These are phyloP conservation scores for Antrodiella citrinella DNA, from an alignment of 768 basidiomycete genomes.

Conservation along the genomic window DNA sequence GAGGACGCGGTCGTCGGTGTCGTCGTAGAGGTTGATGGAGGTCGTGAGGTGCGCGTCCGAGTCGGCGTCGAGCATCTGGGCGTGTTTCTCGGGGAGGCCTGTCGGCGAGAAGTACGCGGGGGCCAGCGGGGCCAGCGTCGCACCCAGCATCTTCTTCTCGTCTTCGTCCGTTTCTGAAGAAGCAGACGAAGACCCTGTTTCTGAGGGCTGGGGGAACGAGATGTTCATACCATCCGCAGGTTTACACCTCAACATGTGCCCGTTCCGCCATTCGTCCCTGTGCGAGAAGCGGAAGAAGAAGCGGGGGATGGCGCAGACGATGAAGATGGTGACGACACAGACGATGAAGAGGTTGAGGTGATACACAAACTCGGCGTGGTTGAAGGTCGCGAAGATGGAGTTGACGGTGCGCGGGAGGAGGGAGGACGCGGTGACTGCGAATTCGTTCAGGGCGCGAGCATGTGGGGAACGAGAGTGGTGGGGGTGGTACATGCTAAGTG, in stretches of 20 bases:
- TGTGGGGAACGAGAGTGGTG: background rate
- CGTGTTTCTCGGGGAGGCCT: background rate
- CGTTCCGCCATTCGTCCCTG: slow-evolving; percentile 10
- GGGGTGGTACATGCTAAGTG: background rate
- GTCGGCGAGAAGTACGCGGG: background rate
- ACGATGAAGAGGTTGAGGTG: slow-evolving; percentile 17
- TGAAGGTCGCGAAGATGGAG: slow-evolving; percentile 3
- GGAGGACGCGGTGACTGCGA: background rate
- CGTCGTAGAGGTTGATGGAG: background rate
- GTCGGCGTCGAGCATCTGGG: background rate
- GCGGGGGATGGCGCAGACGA: slow-evolving; percentile 17
- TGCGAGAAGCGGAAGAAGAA: slow-evolving; percentile 14
- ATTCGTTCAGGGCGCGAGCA: background rate
- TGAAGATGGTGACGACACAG: slow-evolving; percentile 14
- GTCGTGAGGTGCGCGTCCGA: background rate
- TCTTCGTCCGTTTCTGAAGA: background rate
- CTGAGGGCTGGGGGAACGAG: background rate
- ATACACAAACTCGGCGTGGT: slow-evolving; percentile 14
- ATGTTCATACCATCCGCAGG: background rate
- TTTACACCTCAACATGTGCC: slow-evolving; percentile 11
- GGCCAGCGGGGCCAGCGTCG: background rate
- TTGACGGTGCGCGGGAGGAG: background rate
- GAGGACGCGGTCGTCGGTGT: background rate
- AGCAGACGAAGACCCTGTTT: background rate
- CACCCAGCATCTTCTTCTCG: background rate